Conservation (phyloP, 441 rosid species). For the Melianthus villosus region DNA sequence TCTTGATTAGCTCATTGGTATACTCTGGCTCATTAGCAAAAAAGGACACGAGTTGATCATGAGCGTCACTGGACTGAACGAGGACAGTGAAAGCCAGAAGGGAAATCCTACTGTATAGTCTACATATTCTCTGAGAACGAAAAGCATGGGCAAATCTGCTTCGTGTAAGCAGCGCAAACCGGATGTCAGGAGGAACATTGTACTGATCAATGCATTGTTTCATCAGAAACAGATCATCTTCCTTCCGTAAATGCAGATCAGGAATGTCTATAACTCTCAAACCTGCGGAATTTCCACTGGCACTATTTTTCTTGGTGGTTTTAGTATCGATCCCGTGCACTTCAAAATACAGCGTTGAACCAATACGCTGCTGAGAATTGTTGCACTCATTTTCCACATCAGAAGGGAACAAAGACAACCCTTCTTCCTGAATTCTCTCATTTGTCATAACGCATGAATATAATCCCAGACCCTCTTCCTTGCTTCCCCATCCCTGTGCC, state of each 20-base stretch:
- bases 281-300: slow-evolving; percentile 19
- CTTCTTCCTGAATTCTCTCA: slow-evolving; percentile 77
- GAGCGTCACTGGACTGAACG: slow-evolving; percentile 73
- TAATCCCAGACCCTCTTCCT: slow-evolving; percentile 96
- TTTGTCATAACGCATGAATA: slow-evolving; percentile 84
- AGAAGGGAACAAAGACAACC: slow-evolving; percentile 71
- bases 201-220: slow-evolving; percentile 76
- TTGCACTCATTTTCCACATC: slow-evolving; percentile 41
- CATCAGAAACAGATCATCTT: slow-evolving; percentile 73
- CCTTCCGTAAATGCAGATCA: slow-evolving; percentile 70
- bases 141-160: slow-evolving; percentile 89
- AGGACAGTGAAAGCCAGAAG: slow-evolving; percentile 83
- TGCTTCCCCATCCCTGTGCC: slow-evolving; percentile 99
- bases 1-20: slow-evolving; percentile 65
- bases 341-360: slow-evolving; percentile 91
- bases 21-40: slow-evolving; percentile 89
- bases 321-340: slow-evolving; percentile 46
- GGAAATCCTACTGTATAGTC: slow-evolving; percentile 82
- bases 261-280: slow-evolving; percentile 59
- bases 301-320: slow-evolving; percentile 26
- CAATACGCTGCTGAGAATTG: slow-evolving; percentile 54
- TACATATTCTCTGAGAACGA: slow-evolving; percentile 50
- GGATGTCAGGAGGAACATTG: slow-evolving; percentile 63
- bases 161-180: slow-evolving; percentile 74
- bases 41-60: slow-evolving; percentile 71